Base-by-base conservation (phyloP, 768 basidiomycete species). In the Termitomyces sp. region DNA sequence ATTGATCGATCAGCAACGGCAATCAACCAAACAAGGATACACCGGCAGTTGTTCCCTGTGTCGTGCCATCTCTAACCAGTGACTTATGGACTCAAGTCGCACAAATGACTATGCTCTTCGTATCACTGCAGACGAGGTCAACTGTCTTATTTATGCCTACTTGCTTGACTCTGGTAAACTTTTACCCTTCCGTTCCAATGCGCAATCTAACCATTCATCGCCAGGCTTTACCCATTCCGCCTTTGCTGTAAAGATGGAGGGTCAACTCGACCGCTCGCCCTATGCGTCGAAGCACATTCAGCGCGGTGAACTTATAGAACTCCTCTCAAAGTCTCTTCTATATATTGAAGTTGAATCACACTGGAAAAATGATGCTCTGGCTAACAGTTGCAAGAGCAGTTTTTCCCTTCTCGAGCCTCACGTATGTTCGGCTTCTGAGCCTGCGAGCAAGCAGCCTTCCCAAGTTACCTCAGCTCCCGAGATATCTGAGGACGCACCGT, bases 331-430 rank as follows among this genome's bases (percentile, higher is more conserved):
- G 74, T 86, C 92, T 4, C 76, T 94, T 18, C 81, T 94, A 11
- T 94, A 92, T 66, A 78, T 81, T 20, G 92, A 94, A 75, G 90
- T 90, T 56, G 92, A 94, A 77, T 82, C 87, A 7, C 92, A 94
- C 67, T 94, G 90, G 87, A 83, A 84, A 63, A 81, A 80, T 9
- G 85, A 85, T 68, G 76, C 79, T 39, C 74, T 89, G 61, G 81
- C 84, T 7, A 79, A 76, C 49, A 85, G 83, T 66, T 94, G 92
- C 81, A 87, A 84, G 68, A 77, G 81, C 38, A 72, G 80, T 12
- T 93, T 94, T 76, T 87, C 89, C 18, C 76, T 94, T n/a, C 78
- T 94, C 33, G 87, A 90, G 60, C 82, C 76, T 3, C 92, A 94
- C 67, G 77, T 84, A 24, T 94, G 92, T 71, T 86, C 87, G 16